Evolutionary conservation across 2,329 filamentous ascomycete species (phyloP).

Genomic region (Fusarium pseudonygamai): DNA sequence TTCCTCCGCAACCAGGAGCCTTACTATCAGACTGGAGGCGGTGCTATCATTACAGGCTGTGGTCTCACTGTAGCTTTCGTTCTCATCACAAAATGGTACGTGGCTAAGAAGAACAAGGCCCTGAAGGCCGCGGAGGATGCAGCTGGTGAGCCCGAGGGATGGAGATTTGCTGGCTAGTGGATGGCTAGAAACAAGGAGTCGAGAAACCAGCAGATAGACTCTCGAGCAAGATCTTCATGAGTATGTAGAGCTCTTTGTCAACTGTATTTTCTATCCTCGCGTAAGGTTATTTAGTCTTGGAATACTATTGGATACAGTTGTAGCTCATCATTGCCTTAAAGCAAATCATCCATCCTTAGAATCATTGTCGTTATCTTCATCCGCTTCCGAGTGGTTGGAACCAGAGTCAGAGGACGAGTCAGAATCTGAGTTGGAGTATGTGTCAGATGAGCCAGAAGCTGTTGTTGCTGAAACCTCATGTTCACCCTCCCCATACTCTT

Average conservation of each 20-base stretch:
- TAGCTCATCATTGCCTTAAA: too few species aligned
- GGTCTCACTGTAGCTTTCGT: slow-evolving; percentile 32
- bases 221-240: accelerated
- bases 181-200: too few species aligned
- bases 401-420: too few species aligned
- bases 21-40: slow-evolving; percentile 45
- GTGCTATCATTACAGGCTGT: slow-evolving; percentile 42
- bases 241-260: accelerated
- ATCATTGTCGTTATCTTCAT: too few species aligned
- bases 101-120: slow-evolving; percentile 39
- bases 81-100: slow-evolving; percentile 36
- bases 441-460: background rate
- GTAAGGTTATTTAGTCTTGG: background rate
- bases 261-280: too few species aligned
- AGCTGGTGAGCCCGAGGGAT: slow-evolving; percentile 19
- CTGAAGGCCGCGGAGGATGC: slow-evolving; percentile 33
- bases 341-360: too few species aligned
- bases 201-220: accelerated
- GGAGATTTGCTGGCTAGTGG: slow-evolving; percentile 18
- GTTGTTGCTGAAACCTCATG: background rate
- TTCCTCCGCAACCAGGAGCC: slow-evolving; percentile 45
- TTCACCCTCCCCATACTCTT: background rate
- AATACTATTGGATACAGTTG: too few species aligned
- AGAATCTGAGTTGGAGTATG: background rate
- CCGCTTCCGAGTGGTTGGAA: too few species aligned